These are phyloP conservation scores for Zygotorulaspora chibaensis DNA, from an alignment of 805 yeast species.

Conservation along the genomic window DNA sequence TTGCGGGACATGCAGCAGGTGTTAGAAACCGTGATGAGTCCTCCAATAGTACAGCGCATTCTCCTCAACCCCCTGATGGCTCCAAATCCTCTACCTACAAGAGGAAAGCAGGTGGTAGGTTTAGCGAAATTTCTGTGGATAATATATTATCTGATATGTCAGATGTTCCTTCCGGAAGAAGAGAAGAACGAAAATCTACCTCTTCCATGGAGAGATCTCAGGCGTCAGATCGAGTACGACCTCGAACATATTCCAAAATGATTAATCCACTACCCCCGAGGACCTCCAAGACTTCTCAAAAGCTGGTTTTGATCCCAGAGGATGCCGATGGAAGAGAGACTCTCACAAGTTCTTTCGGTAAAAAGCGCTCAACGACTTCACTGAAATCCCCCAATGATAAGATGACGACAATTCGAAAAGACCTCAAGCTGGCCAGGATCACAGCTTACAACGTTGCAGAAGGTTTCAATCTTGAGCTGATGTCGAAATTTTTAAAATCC, in stretches of 20 bases:
- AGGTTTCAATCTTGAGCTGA: constrained; percentile 60
- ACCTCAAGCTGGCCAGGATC: constrained; percentile 69
- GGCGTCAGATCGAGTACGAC: constrained; percentile 14
- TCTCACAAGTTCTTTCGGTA: constrained; percentile 5
- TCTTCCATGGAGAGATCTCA: constrained; percentile 32
- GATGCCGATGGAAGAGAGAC: constrained; percentile 25
- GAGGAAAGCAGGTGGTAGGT: constrained; percentile 37
- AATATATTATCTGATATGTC: constrained; percentile 71
- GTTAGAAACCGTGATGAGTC: constrained; percentile 13
- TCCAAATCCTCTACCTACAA: constrained; percentile 1
- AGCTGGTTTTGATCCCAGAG: constrained; percentile 78
- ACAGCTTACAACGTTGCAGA: constrained; percentile 92
- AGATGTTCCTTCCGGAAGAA: constrained; percentile 76
- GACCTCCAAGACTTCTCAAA: constrained; percentile 81
- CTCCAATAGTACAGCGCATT: constrained; percentile 4
- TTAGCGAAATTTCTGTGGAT: constrained; percentile 77
- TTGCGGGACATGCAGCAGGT: constrained; percentile 57
- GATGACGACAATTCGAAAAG: constrained; percentile 16
- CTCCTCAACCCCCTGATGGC: constrained; percentile 9
- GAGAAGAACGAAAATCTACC: constrained; percentile 42
- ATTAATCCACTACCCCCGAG: constrained; percentile 46
- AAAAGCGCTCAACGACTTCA: constrained; percentile 14
- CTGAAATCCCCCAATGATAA: constrained; percentile 42
- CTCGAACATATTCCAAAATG: constrained; percentile 20
- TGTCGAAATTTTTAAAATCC: constrained; percentile 58